Percentiles rank a stretch among this genome's conserved stretches.
These are phyloP conservation scores for Acorus calamus DNA, from an alignment of 106 monocot genomes.

Conservation along the genomic window DNA sequence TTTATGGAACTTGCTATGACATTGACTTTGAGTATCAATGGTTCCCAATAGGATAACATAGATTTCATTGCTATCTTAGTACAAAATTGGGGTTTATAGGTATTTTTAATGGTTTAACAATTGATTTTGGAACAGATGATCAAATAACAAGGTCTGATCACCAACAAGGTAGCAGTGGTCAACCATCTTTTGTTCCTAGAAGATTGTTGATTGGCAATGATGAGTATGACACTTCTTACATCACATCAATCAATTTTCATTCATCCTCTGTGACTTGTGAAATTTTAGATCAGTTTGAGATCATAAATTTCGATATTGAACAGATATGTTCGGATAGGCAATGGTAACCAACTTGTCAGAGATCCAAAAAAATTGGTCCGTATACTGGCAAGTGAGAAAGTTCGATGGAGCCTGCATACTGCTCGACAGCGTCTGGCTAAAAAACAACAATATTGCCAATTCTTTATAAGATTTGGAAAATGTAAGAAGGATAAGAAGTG, in stretches of 20 bases:
- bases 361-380: conserved; percentile 91
- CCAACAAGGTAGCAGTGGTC: conserved; percentile 13
- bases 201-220: conserved; percentile 65
- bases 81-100: too few relatives aligned
- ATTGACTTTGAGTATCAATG: too few relatives aligned
- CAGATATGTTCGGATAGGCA: conserved; percentile 81
- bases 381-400: conserved; percentile 88
- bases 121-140: conserved; percentile 38
- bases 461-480: conserved; percentile 90
- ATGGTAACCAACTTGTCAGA: conserved; percentile 85
- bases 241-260: too few relatives aligned
- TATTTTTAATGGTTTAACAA: neutral
- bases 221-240: conserved; percentile 50
- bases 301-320: conserved; percentile 1
- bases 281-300: neutral
- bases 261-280: neutral
- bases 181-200: conserved; percentile 38
- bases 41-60: too few relatives aligned
- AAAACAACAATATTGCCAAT: conserved; percentile 87
- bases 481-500: conserved; percentile 82
- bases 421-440: conserved; percentile 50
- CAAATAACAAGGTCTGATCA: conserved; percentile 19
- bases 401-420: conserved; percentile 94
- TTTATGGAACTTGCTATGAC: too few relatives aligned
- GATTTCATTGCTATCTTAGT: too few relatives aligned